Percentiles rank a stretch among this genome's conserved stretches.
These are phyloP conservation scores for Sphaerobolus stellatus DNA, from an alignment of 1,284 basidiomycete genomes.

Conservation along the genomic window DNA sequence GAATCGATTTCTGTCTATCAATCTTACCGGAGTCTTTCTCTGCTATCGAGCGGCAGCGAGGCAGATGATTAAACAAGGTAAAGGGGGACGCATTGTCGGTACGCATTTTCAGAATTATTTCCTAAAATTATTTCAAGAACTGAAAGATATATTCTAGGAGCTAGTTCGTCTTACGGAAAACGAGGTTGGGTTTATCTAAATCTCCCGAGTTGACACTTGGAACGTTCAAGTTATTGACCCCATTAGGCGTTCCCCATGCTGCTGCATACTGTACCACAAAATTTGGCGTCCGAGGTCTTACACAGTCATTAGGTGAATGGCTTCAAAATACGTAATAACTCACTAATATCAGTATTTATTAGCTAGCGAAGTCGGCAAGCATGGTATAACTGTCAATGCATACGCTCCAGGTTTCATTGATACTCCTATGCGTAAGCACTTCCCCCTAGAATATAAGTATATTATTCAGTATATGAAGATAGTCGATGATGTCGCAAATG, in stretches of 20 bases:
- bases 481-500: not conserved
- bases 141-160: no score
- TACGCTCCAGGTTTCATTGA: constrained; percentile 22
- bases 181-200: not conserved
- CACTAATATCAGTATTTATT: not conserved
- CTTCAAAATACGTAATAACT: not conserved
- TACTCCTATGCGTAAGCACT: constrained; percentile 19
- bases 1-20: constrained; percentile 22
- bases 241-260: not conserved
- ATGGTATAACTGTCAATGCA: constrained; percentile 23
- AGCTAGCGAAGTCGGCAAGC: constrained; percentile 18
- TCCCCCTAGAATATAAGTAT: no score
- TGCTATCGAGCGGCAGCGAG: constrained; percentile 37
- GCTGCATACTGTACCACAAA: not conserved
- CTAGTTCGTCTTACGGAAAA: not conserved
- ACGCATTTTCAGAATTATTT: no score
- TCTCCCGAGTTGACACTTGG: not conserved
- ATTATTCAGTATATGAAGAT: not conserved
- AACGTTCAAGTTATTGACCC: not conserved
- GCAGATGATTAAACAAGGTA: constrained; percentile 45
- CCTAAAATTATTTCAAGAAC: no score
- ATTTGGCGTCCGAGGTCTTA: not conserved
- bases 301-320: not conserved
- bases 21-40: constrained; percentile 25
- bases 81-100: constrained; percentile 41